Evolutionary conservation across 2,329 filamentous ascomycete genomes (phyloP).

Genomic region (Aspergillus fumigatiaffinis): DNA sequence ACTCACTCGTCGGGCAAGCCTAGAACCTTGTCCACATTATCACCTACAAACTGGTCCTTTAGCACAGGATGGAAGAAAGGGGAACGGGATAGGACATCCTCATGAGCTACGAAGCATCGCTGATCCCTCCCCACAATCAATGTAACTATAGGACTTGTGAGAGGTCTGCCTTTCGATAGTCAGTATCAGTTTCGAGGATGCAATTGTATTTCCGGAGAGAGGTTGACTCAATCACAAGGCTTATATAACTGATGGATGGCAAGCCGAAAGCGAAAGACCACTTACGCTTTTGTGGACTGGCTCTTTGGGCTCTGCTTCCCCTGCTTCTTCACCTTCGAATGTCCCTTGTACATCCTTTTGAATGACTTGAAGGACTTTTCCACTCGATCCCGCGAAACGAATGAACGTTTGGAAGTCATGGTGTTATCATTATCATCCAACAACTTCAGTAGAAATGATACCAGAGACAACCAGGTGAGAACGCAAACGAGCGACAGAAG

Average conservation of each 20-base stretch:
- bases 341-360: conserved; percentile 74
- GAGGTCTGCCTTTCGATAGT: conserved; percentile 31
- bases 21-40: conserved; percentile 69
- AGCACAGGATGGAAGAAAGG: conserved; percentile 75
- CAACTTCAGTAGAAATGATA: conserved; percentile 28
- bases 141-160: conserved; percentile 75
- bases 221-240: background rate
- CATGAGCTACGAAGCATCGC: conserved; percentile 89
- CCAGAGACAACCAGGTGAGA: conserved; percentile 51
- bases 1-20: conserved; percentile 62
- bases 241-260: conserved; percentile 3
- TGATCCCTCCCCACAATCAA: conserved; percentile 78
- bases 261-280: background rate
- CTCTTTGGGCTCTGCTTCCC: conserved; percentile 59
- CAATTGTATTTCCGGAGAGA: background rate
- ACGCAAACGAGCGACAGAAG: conserved; percentile 30
- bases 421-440: conserved; percentile 29
- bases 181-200: conserved; percentile 13
- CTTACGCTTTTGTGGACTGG: conserved; percentile 50
- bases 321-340: conserved; percentile 81
- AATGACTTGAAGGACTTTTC: conserved; percentile 78
- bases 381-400: conserved; percentile 77
- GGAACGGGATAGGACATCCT: conserved; percentile 83
- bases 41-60: conserved; percentile 68
- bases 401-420: conserved; percentile 90